Percentiles rank a stretch among this genome's conserved stretches.
phyloP scores from a whole-genome alignment of 495 filamentous ascomycete genomes.

The Astrocystis sublimbata region DNA sequence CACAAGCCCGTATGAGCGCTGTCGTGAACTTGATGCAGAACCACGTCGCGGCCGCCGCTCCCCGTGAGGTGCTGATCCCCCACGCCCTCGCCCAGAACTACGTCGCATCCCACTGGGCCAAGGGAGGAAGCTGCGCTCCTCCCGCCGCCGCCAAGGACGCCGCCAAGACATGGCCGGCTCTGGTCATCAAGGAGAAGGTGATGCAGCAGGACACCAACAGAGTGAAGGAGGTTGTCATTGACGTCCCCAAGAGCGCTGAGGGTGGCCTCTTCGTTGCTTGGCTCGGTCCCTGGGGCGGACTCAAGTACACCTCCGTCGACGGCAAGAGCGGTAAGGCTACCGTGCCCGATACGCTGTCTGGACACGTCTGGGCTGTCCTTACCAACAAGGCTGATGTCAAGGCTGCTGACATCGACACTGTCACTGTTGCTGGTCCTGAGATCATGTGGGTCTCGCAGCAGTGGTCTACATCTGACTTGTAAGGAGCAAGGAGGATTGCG shows the following conservation, averaged over 20 bases:
- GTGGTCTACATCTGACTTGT: constrained; percentile 13
- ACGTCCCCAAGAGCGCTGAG: constrained; percentile 16
- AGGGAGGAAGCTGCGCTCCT: constrained; percentile 2
- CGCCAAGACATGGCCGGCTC: constrained; percentile 23
- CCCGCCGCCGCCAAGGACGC: constrained; percentile 24
- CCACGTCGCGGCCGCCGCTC: constrained; percentile 36
- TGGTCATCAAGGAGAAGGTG: constrained; percentile 20
- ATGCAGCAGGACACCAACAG: constrained; percentile 15
- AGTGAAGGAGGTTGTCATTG: constrained; percentile 23
- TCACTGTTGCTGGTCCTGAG: constrained; percentile 40
- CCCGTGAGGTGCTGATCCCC: constrained; percentile 38
- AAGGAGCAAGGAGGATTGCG: neutral
- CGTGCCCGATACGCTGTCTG: constrained; percentile 36
- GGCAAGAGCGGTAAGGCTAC: constrained; percentile 15
- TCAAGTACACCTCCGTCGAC: constrained; percentile 35
- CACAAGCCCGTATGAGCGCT: constrained; percentile 40
- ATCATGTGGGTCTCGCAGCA: constrained; percentile 40
- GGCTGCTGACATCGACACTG: constrained; percentile 23
- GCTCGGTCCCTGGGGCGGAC: constrained; percentile 40
- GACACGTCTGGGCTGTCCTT: constrained; percentile 41
- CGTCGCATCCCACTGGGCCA: constrained; percentile 32
- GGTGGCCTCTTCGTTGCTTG: constrained; percentile 36
- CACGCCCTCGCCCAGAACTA: constrained; percentile 38
- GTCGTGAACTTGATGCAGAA: constrained; percentile 47
- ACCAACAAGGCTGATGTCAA: constrained; percentile 26